Percentiles rank a stretch among this genome's conserved stretches.
Conservation (phyloP, 192 early-diverging fungal genomes). For the Coemansia sp. region DNA sequence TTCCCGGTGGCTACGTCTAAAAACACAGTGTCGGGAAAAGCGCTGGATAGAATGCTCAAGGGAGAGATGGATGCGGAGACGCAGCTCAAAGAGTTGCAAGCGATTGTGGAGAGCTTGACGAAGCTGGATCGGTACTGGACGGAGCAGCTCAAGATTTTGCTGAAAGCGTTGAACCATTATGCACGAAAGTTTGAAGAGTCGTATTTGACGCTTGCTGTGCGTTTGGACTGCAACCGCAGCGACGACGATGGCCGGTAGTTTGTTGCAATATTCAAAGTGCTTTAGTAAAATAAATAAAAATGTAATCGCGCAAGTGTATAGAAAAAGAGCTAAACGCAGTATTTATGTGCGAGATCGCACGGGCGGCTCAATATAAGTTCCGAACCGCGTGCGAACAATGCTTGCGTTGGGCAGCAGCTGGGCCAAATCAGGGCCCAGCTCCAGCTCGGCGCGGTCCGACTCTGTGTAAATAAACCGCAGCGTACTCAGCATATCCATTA, state of each 20-base stretch:
- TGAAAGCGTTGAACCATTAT: slow-evolving; percentile 77
- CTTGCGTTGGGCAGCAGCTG: slow-evolving; percentile 16
- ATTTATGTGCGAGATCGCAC: slow-evolving; percentile 4
- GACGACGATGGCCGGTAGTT: background rate
- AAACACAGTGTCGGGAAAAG: slow-evolving; percentile 21
- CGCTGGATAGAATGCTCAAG: slow-evolving; percentile 24
- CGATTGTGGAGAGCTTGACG: slow-evolving; percentile 44
- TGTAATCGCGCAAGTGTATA: background rate
- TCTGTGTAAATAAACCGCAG: slow-evolving; percentile 34
- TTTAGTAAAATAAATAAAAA: background rate
- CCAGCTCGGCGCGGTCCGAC: slow-evolving; percentile 11
- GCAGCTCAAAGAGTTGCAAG: slow-evolving; percentile 36
- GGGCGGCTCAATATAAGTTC: slow-evolving; percentile 32
- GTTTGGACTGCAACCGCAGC: slow-evolving; percentile 39
- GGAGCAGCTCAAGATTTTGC: slow-evolving; percentile 67
- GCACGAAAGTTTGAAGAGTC: slow-evolving; percentile 78
- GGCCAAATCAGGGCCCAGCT: slow-evolving; percentile 16
- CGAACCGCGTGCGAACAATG: slow-evolving; percentile 37
- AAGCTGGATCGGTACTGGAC: slow-evolving; percentile 58
- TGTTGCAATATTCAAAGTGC: background rate
- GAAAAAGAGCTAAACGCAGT: background rate
- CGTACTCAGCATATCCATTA: slow-evolving; percentile 18
- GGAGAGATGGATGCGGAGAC: slow-evolving; percentile 11
- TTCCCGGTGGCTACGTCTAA: slow-evolving; percentile 26
- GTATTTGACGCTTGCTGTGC: slow-evolving; percentile 59